Base-by-base conservation (phyloP, 2,329 filamentous ascomycete species). In the Fusarium globosum region DNA sequence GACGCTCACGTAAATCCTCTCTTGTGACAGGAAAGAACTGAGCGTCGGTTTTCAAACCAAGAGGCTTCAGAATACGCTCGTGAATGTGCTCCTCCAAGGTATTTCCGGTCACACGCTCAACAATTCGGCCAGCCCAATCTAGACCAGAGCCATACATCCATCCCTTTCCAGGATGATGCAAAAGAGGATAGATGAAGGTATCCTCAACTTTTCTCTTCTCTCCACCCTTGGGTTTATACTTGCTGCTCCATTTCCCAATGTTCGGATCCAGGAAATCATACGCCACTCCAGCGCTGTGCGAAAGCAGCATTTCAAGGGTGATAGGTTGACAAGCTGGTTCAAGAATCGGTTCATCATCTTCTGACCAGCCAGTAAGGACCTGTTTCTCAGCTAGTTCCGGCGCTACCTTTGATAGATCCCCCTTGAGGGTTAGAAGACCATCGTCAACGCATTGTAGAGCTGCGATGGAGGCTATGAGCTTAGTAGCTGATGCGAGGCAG, bases 391-490 rank as follows among this genome's bases (percentile, higher is more conserved):
- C 82, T 0, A 91, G 81, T 38, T 88, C 86, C 0, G 88, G 88
- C 4, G 86, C 79, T 6, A 88, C 55, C 1, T 73, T 42, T 0
- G 82, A 80, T 0, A 90, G 73, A 60, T 89, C 85, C 6, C 83
- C 84, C 14, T 85, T 82, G 0, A 90, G 80, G 4, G 76, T 76
- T 2, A 90, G 74, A 1, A 86, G 77, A 0, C 87, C 87, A 12
- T 85, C 82, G 41, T 90, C 88, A 4, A 90, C 86, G 51, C 86
- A 85, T 65, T 89, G 86, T n/a, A 91, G 75, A 2, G 84, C 84
- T 6, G 88, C 85, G 58, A 91, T 84, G 4, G 84, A 83, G 5
- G 88, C 84, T 60, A 89, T 69, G 6, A 91, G 78, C 67, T 86
- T 86, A 33, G 80, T 83, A 6, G 78, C 80, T 7, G 82, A 85